Percentiles rank a stretch among this genome's conserved stretches.
Conservation (phyloP, 1,139 yeast species). For the Kodamaea anthophila region DNA sequence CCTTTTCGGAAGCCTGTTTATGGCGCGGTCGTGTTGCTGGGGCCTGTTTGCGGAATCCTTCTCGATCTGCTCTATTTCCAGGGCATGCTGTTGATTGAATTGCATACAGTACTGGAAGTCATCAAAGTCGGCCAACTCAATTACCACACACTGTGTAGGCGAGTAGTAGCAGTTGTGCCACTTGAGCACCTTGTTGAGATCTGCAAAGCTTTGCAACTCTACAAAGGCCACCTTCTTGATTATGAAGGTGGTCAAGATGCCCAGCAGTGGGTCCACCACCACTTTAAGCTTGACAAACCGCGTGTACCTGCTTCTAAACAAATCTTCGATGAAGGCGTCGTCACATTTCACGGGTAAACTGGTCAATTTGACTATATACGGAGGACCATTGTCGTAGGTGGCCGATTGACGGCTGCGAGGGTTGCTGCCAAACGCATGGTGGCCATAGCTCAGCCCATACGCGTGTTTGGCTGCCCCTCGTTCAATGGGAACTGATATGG, state of each 20-base stretch:
- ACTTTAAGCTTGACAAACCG: conserved; percentile 36
- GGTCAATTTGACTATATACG: conserved; percentile 50
- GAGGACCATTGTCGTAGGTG: conserved; percentile 37
- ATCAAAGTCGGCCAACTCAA: conserved; percentile 42
- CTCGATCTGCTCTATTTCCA: conserved; percentile 26
- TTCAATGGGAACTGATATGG: conserved; percentile 52
- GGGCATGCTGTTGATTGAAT: conserved; percentile 32
- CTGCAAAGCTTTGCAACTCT: conserved; percentile 43
- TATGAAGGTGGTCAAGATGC: conserved; percentile 34
- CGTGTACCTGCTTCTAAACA: conserved; percentile 39
- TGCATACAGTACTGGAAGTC: conserved; percentile 44
- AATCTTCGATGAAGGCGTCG: conserved; percentile 36
- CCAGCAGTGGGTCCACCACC: conserved; percentile 36
- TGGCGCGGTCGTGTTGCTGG: conserved; percentile 2
- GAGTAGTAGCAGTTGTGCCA: conserved; percentile 42
- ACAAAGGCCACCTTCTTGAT: conserved; percentile 57
- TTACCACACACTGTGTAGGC: conserved; percentile 34
- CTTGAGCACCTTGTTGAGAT: conserved; percentile 39
- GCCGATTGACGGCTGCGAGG: conserved; percentile 6
- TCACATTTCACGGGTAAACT: conserved; percentile 42
- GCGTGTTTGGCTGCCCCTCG: conserved; percentile 10
- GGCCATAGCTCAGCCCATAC: conserved; percentile 9
- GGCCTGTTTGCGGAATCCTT: conserved; percentile 20
- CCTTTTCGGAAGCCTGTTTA: too few species aligned
- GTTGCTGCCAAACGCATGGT: conserved; percentile 7